Conservation (phyloP, 768 basidiomycete genomes). For the Leccinellum luteum region DNA sequence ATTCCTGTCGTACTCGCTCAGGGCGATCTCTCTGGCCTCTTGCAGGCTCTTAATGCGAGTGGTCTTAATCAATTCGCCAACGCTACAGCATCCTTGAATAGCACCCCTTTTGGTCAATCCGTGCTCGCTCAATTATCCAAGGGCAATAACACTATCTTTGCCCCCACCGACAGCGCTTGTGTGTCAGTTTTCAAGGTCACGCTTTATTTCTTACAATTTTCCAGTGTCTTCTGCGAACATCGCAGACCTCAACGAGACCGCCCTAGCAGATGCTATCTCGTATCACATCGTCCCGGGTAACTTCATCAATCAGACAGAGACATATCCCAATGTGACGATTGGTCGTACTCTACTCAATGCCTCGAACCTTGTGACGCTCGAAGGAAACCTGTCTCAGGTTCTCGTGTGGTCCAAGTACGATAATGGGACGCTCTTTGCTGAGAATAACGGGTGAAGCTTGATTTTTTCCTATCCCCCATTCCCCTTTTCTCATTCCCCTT, state of each 20-base stretch:
- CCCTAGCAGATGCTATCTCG: constrained; percentile 47
- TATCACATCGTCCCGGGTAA: constrained; percentile 59
- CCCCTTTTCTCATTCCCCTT: not conserved
- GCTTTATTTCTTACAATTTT: constrained; percentile 1
- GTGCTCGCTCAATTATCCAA: constrained; percentile 43
- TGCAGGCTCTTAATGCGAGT: constrained; percentile 36
- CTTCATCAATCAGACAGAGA: constrained; percentile 40
- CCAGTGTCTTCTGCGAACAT: constrained; percentile 15
- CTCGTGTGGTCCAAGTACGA: constrained; percentile 42
- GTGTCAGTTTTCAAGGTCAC: constrained; percentile 14
- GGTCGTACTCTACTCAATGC: constrained; percentile 62
- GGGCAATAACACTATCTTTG: constrained; percentile 53
- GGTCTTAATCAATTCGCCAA: constrained; percentile 44
- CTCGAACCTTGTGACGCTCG: constrained; percentile 46
- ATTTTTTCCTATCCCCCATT: not conserved
- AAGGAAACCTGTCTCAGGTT: constrained; percentile 58
- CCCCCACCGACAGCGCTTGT: constrained; percentile 57
- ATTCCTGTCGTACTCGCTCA: constrained; percentile 31
- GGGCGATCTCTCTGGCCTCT: constrained; percentile 33
- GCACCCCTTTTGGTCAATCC: constrained; percentile 39
- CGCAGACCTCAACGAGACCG: constrained; percentile 25
- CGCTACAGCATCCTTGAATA: constrained; percentile 40
- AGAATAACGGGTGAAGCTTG: constrained; percentile 47
- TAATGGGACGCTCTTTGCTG: constrained; percentile 40
- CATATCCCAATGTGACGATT: constrained; percentile 57